Conservation (phyloP, 257 asterid species). For the Nicotiana tabacum region DNA sequence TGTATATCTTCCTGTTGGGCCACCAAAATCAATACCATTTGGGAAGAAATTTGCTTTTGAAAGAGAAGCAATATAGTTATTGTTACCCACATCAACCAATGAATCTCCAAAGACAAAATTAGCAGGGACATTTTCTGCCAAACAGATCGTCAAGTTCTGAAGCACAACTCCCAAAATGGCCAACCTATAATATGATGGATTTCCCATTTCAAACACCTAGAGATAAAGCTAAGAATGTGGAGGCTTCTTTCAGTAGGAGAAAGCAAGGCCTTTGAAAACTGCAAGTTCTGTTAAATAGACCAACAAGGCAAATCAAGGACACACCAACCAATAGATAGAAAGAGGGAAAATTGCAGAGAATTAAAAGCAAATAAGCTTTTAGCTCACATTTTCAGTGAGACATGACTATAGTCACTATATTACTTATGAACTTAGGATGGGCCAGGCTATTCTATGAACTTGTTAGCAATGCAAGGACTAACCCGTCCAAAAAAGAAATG, state of each 20-base stretch:
- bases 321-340: too few relatives aligned
- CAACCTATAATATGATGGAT: background rate
- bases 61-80: conserved; percentile 57
- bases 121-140: conserved; percentile 24
- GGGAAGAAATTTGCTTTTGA: conserved; percentile 71
- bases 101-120: conserved; percentile 81
- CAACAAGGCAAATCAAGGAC: too few relatives aligned
- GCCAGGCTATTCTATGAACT: too few relatives aligned
- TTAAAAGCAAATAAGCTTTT: background rate
- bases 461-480: too few relatives aligned
- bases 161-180: background rate
- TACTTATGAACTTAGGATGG: too few relatives aligned
- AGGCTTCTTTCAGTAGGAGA: background rate
- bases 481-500: too few relatives aligned
- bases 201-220: background rate
- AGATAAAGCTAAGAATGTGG: background rate
- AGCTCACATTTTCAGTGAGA: background rate
- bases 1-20: conserved; percentile 70
- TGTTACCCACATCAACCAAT: conserved; percentile 70
- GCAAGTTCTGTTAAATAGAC: too few relatives aligned
- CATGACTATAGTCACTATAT: background rate
- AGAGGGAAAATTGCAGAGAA: too few relatives aligned
- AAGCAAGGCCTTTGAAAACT: background rate
- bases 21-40: conserved; percentile 73
- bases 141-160: background rate